Evolutionary conservation across 306 rosid species (phyloP), one percentile per base, ranked within the genome.

Genomic region (Ziziphus jujuba): DNA sequence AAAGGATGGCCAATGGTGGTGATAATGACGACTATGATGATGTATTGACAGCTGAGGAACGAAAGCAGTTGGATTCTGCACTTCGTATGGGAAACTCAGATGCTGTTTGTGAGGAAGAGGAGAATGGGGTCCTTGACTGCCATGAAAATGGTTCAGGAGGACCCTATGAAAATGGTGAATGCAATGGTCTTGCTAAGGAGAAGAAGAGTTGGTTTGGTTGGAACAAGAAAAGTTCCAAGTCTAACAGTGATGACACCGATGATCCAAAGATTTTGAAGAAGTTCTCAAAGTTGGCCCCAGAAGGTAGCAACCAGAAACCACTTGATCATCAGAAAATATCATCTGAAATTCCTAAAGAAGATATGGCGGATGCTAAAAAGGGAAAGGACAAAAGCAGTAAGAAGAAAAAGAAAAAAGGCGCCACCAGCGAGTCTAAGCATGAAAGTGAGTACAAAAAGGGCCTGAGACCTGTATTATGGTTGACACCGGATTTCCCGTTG

Each of bases 381-480:
- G 95, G 95, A 61, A 95, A 91, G 72, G 99, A 95, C 70, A 95
- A 91, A 82, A 79, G 13, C 66, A 75, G 53, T 63, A 95, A 67
- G 79, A 95, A 90, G 82, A 95, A 93, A 77, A 89, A 91, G 88
- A 92, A 95, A 83, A 95, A 91, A 79, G 96, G 81, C 34, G 63
- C 35, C 63, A 43, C 77, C 22, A 76, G 61, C 44, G 97, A 95
- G 57, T 6, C 89, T 54, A 95, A 95, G 92, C 86, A 72, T 53
- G 99, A 91, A 81, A 91, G 97, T 2, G 99, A 95, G 67, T 95
- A 95, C 78, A 95, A 95, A 82, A 95, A 95, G 72, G 99, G 99
- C 67, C 72, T 95, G 84, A 87, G 97, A 85, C 99, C 99, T 65
- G 96, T 91, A 25, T 82, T 95, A 83, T 95, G 99, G 99, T 75